phyloP scores from a whole-genome alignment of 306 rosid species.

The Vachellia collinsii region DNA sequence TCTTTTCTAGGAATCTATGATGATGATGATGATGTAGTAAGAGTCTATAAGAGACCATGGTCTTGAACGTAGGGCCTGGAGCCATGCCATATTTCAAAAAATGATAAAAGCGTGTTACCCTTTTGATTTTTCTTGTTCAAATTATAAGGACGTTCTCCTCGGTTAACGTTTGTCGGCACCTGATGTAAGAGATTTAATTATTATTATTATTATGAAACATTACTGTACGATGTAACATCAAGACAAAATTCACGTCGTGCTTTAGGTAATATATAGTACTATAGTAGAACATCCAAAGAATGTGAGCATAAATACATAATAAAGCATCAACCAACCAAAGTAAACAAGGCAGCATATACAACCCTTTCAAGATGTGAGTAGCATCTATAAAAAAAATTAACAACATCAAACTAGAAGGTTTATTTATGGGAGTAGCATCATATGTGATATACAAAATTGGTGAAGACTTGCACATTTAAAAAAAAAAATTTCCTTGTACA shows the following conservation, averaged over 20 bases:
- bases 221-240: neutral
- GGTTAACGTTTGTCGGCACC: neutral
- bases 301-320: too few species aligned
- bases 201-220: neutral
- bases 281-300: neutral
- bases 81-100: neutral
- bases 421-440: too few species aligned
- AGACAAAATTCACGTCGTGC: neutral
- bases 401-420: too few species aligned
- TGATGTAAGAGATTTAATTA: neutral
- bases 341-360: too few species aligned
- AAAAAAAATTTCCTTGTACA: too few species aligned
- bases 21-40: neutral
- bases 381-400: too few species aligned
- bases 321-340: neutral
- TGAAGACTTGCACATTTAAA: too few species aligned
- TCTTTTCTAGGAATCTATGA: neutral
- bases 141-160: neutral
- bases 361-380: too few species aligned
- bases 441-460: too few species aligned
- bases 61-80: neutral
- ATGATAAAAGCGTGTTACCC: neutral
- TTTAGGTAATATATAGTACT: neutral
- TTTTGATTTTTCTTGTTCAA: neutral
- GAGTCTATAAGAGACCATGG: neutral